Base-by-base conservation (phyloP, 1,284 basidiomycete genomes). In the Somion occarium region DNA sequence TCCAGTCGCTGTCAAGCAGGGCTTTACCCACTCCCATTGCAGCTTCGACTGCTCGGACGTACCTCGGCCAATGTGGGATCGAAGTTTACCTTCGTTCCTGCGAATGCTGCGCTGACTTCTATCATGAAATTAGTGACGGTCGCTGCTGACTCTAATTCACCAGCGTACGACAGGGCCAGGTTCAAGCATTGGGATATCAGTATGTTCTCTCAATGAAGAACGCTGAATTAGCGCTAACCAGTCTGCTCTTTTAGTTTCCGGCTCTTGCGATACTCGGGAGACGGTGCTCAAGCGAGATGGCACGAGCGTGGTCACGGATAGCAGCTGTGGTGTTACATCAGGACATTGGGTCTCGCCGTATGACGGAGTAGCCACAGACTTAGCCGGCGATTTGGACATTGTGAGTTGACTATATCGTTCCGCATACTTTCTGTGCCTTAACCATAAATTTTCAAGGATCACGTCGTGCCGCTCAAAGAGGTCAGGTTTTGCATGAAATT, bases 241-340 rank as follows among this genome's bases (percentile, higher is more conserved):
- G 13, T 23, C 30, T 45, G 11, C 34, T 11, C 2, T 26, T 25
- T 20, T 26, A 77, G 75, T 81, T 53, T 75, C 73, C 2, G 79
- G 79, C 25, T 69, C 61, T 1, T 82, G 78, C 60, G 69, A 80
- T 57, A 79, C 78, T 2, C 67, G 78, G 41, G 76, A 80, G 61
- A 78, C 76, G 9, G 75, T 80, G 24, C 63, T 80, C 49, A 79
- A 74, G 58, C 72, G 79, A 15, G 79, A 80, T 56, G 78, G 78
- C 1, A 76, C 72, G 9, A 66, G 62, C 55, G 76, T 79, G 25
- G 70, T 74, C 9, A 70, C 69, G 1, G 65, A 68, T 58, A 65
- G 61, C 52, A 59, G 66, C 12, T 80, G 78, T 58, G 59, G 60
- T 11, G 61, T 73, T 1, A 74, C 71, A 18, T 77, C 74, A 7